Evolutionary conservation across 345 rosid genomes (phyloP).

Genomic region (Garcia nutans): DNA sequence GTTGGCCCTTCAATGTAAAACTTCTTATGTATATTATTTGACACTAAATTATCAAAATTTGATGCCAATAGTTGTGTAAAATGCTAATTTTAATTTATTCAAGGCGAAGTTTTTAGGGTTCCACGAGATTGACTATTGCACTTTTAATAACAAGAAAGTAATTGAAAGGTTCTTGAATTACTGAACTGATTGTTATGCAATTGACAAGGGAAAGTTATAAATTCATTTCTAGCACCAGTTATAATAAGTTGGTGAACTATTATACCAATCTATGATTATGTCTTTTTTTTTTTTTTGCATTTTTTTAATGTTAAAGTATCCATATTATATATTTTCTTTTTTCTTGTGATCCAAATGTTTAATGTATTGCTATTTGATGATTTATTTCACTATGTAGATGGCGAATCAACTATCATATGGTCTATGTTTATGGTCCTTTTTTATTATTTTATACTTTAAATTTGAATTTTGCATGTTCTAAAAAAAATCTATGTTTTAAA

Average conservation of each 20-base stretch:
- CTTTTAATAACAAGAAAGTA: no score
- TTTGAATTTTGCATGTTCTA: no score
- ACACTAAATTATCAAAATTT: not conserved
- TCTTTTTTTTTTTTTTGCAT: not conserved
- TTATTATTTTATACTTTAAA: no score
- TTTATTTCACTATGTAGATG: slow-evolving; percentile 20
- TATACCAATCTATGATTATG: not conserved
- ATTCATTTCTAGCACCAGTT: not conserved
- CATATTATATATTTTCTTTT: not conserved
- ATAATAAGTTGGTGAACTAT: not conserved
- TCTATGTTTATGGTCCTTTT: no score
- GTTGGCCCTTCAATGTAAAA: not conserved
- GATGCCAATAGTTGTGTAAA: not conserved
- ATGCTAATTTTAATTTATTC: not conserved
- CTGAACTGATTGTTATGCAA: not conserved
- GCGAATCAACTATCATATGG: not conserved
- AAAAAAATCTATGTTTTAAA: no score
- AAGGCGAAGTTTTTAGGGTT: not conserved
- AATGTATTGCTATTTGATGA: not conserved
- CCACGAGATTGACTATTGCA: not conserved
- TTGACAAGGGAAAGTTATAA: not conserved
- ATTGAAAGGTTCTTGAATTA: not conserved
- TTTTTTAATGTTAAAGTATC: not conserved
- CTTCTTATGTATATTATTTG: not conserved
- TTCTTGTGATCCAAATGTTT: not conserved